A percentile compares a stretch with the other conserved stretches of the same genome.
Evolutionary conservation across 495 filamentous ascomycete genomes (phyloP).

Genomic region (Durotheca rogersii): DNA sequence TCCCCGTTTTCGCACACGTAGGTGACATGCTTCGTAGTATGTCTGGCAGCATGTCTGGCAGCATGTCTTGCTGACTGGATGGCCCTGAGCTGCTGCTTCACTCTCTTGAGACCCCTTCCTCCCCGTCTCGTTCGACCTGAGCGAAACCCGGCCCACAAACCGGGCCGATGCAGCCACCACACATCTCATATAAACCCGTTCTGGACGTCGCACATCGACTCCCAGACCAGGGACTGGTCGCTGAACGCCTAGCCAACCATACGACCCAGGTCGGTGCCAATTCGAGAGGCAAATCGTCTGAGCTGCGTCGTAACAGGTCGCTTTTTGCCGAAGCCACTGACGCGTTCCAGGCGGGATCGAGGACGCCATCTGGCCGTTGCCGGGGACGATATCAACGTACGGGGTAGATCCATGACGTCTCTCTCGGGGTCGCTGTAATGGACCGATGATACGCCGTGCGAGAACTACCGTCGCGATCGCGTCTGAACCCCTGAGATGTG

Average conservation of each 20-base stretch:
- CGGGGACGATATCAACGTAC: background rate
- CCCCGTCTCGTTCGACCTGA: slow-evolving; percentile 7
- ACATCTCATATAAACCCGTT: no score
- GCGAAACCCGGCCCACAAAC: slow-evolving; percentile 15
- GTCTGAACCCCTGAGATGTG: no score
- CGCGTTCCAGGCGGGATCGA: background rate
- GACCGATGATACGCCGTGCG: no score
- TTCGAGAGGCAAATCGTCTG: background rate
- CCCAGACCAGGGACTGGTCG: background rate
- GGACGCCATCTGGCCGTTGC: background rate
- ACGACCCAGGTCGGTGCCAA: slow-evolving; percentile 1
- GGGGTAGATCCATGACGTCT: background rate
- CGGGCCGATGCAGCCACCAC: slow-evolving; percentile 18
- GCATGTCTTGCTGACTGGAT: slow-evolving; percentile 19
- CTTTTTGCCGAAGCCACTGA: background rate
- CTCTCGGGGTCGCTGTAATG: background rate
- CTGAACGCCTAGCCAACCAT: background rate
- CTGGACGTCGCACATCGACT: slow-evolving; percentile 1
- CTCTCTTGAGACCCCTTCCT: background rate
- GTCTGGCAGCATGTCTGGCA: no score
- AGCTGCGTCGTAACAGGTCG: slow-evolving; percentile 20
- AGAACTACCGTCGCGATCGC: no score
- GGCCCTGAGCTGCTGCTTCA: slow-evolving; percentile 4
- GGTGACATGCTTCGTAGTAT: no score
- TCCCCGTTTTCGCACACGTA: slow-evolving; percentile 8